Evolutionary conservation across 1,284 basidiomycete genomes (phyloP), one percentile per base, ranked within the genome.

Genomic region (Meira miltonrushii): DNA sequence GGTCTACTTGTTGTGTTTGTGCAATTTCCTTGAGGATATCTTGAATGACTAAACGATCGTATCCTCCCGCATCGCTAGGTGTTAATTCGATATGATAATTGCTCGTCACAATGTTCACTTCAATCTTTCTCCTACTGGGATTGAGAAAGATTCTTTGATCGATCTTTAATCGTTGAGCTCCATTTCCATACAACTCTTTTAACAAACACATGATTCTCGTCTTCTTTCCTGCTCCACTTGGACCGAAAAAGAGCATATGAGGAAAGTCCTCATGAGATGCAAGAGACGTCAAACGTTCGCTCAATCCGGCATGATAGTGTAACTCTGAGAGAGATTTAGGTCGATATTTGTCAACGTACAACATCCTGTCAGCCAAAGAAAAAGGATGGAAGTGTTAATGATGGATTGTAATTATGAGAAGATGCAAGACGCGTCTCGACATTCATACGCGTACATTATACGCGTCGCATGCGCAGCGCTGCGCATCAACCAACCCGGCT

Each of bases 21-120:
- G 95, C 95, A 71, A 98, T 97, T 80, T 98, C 94, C 79, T 98
- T 98, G 62, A 98, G 80, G 55, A 98, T 86, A 69, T 98, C 94
- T 77, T 98, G 95, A 54, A 98, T 93, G 49, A 98, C 90, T 0
- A 94, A 85, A 61, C 95, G 83, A 78, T 99, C 94, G 74, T 90
- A 97, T 76, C 88, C 93, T 9, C 94, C 95, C 0, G 94, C 92
- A 80, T 99, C 94, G 68, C 92, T 94, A 0, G 95, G 95, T 0
- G 95, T 99, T 59, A 99, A 87, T 80, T 99, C 94, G 52, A 98
- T 88, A 80, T 99, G 94, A 78, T 88, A 98, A 79, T 79, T 89
- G 91, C 81, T 96, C 89, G 68, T 74, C 8, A 98, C 94, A 61
- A 99, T 84, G 78, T 97, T 97, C 71, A 98, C 87, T 11, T 98